Conservation (phyloP, 2,329 filamentous ascomycete genomes). For the Cryphonectria radicalis region DNA sequence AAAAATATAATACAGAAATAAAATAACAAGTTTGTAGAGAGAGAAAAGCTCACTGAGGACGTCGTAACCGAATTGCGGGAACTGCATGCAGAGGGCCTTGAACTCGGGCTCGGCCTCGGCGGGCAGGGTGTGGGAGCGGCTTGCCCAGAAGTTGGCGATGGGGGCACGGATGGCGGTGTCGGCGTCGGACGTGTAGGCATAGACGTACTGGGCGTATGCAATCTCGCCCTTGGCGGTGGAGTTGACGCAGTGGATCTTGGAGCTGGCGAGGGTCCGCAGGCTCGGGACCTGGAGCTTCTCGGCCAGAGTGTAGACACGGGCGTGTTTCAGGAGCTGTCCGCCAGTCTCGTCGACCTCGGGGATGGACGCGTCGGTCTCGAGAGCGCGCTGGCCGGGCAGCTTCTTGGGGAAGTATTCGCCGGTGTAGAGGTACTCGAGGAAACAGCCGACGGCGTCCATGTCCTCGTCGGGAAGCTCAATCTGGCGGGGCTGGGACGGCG, state of each 20-base stretch:
- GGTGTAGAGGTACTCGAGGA: slow-evolving; percentile 84
- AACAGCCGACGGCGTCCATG: slow-evolving; percentile 74
- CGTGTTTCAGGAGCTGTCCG: slow-evolving; percentile 83
- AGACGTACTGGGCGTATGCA: slow-evolving; percentile 88
- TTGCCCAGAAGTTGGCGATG: slow-evolving; percentile 90
- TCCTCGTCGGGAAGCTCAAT: slow-evolving; percentile 72
- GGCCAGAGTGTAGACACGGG: slow-evolving; percentile 85
- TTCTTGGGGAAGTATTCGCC: slow-evolving; percentile 83
- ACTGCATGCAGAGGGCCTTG: slow-evolving; percentile 82
- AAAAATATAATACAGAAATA: too few species aligned
- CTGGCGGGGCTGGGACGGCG: slow-evolving; percentile 56
- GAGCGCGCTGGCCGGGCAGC: slow-evolving; percentile 63
- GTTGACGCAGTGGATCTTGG: slow-evolving; percentile 91
- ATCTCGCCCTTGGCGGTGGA: slow-evolving; percentile 90
- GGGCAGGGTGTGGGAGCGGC: slow-evolving; percentile 76
- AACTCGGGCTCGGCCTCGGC: slow-evolving; percentile 88
- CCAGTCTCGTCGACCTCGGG: slow-evolving; percentile 77
- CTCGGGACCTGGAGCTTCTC: slow-evolving; percentile 72
- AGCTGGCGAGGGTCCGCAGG: slow-evolving; percentile 77
- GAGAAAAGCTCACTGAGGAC: slow-evolving; percentile 69
- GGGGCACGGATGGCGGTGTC: slow-evolving; percentile 78
- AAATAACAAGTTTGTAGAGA: not conserved
- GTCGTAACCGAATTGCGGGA: slow-evolving; percentile 90
- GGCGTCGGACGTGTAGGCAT: slow-evolving; percentile 71
- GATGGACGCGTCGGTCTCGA: slow-evolving; percentile 70